phyloP scores from a whole-genome alignment of 2,329 filamentous ascomycete genomes.

The Colletotrichum coccodes region DNA sequence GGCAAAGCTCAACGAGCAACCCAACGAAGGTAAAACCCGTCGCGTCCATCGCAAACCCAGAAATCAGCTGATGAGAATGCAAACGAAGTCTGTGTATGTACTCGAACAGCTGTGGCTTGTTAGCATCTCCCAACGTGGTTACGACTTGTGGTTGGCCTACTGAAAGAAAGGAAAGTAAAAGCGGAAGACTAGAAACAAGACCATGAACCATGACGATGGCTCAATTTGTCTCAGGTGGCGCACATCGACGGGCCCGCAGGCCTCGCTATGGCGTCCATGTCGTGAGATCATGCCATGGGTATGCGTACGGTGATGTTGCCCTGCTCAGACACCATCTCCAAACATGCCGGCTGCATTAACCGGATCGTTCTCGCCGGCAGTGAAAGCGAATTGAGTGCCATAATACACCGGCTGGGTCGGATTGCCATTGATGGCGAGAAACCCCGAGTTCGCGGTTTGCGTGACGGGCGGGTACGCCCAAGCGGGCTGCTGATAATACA shows the following conservation, averaged over 20 bases:
- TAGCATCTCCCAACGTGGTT: not conserved
- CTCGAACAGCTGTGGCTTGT: conserved; percentile 22
- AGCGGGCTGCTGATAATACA: not conserved
- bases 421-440: conserved; percentile 16
- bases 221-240: not conserved
- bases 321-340: not conserved
- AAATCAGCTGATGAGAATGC: not conserved
- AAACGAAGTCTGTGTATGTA: not conserved
- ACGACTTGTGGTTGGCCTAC: not conserved
- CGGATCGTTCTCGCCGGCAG: not conserved
- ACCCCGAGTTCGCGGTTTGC: not conserved
- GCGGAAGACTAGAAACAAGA: not conserved
- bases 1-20: not conserved
- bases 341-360: not conserved
- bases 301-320: not conserved
- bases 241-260: not conserved
- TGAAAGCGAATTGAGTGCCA: not conserved
- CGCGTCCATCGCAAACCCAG: not conserved
- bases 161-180: conserved; percentile 5
- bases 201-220: not conserved
- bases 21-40: not conserved
- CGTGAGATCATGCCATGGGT: not conserved
- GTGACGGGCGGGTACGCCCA: not conserved
- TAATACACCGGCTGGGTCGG: not conserved
- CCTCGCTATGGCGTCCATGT: not conserved